Conservation (phyloP, 352 stramenopile genomes). For the Pythium pyrilobum region DNA sequence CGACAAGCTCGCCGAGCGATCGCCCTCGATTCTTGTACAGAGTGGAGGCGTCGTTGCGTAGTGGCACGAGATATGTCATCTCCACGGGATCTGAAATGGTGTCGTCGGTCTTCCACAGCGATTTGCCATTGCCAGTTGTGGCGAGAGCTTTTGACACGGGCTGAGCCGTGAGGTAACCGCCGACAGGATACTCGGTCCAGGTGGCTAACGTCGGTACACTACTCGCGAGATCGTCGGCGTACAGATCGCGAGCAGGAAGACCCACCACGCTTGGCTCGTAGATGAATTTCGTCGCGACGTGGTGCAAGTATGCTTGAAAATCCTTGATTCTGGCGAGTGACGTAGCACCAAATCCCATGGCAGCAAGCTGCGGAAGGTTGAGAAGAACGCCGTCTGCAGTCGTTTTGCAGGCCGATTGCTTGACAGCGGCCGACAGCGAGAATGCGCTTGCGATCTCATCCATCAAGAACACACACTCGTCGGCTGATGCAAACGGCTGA, state of each 20-base stretch:
- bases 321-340: constrained; percentile 25
- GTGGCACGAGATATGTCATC: constrained; percentile 24
- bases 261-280: constrained; percentile 40
- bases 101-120: constrained; percentile 16
- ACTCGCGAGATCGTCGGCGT: not conserved
- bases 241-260: constrained; percentile 1
- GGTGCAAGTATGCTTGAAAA: constrained; percentile 44
- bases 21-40: constrained; percentile 31
- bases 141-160: constrained; percentile 20
- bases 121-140: not conserved
- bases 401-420: constrained; percentile 19
- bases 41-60: constrained; percentile 11
- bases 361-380: constrained; percentile 26
- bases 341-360: constrained; percentile 22
- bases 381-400: constrained; percentile 22
- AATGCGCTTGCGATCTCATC: constrained; percentile 23
- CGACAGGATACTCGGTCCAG: constrained; percentile 7
- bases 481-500: constrained; percentile 30
- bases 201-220: not conserved
- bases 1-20: constrained; percentile 35
- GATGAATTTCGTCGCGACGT: constrained; percentile 46
- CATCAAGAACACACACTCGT: constrained; percentile 27
- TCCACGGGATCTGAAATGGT: not conserved
- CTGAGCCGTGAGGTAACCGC: constrained; percentile 15
- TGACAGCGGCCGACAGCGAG: constrained; percentile 10